Evolutionary conservation across 2,329 filamentous ascomycete species (phyloP).

Genomic region (Clarireedia homoeocarpa): DNA sequence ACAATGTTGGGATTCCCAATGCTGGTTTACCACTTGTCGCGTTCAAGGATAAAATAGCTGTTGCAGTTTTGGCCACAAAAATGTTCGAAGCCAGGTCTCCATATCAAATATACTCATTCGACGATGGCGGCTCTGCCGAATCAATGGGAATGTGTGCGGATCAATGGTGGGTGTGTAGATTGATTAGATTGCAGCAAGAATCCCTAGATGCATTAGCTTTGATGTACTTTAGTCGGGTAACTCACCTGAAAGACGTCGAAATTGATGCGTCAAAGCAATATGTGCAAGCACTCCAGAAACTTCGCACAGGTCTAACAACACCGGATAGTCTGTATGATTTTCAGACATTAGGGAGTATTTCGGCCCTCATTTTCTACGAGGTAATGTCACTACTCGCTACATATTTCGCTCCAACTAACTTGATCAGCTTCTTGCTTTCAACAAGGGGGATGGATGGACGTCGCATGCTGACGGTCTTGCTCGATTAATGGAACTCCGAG

Average conservation of each 20-base stretch:
- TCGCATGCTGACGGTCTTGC: slow-evolving; percentile 11
- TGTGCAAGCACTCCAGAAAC: slow-evolving; percentile 4
- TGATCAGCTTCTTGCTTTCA: slow-evolving; percentile 3
- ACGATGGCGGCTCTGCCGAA: background rate
- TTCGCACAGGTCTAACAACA: background rate
- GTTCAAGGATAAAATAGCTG: slow-evolving; percentile 9
- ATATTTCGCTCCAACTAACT: background rate
- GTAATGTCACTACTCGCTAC: background rate
- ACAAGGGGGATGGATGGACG: slow-evolving; percentile 6
- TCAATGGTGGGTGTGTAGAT: slow-evolving; percentile 3
- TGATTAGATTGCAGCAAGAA: slow-evolving; percentile 5
- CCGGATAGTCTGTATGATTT: slow-evolving; percentile 1
- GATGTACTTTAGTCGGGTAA: slow-evolving; percentile 7
- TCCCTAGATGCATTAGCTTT: slow-evolving; percentile 11
- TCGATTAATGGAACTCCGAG: slow-evolving; percentile 9
- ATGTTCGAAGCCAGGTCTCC: slow-evolving; percentile 1
- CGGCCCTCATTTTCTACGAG: slow-evolving; percentile 12
- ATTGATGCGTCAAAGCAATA: slow-evolving; percentile 1
- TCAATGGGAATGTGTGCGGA: background rate
- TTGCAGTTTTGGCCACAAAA: slow-evolving; percentile 4
- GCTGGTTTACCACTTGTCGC: slow-evolving; percentile 2
- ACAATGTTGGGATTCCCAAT: background rate
- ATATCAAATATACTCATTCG: background rate
- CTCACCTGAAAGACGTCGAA: background rate
- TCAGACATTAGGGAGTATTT: slow-evolving; percentile 8